phyloP scores from a whole-genome alignment of 352 stramenopile species.

The Pythium oligandrum region DNA sequence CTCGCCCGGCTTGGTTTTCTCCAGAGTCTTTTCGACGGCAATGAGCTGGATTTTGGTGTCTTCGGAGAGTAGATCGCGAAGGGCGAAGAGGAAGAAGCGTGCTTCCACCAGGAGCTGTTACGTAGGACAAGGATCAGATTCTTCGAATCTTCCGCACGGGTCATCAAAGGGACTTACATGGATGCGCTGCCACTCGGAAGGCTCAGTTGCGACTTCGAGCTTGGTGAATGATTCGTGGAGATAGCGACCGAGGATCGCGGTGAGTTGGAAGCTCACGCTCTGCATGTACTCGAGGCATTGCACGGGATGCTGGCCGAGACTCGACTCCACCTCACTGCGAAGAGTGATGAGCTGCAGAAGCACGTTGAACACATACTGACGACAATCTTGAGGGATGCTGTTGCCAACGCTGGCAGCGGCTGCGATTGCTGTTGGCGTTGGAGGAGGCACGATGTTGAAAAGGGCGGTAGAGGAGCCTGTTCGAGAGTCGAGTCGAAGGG shows the following conservation, averaged over 20 bases:
- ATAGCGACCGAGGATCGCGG: constrained; percentile 37
- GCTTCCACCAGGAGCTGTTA: constrained; percentile 66
- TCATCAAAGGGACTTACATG: constrained; percentile 36
- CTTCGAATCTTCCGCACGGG: neutral
- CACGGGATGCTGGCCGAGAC: constrained; percentile 38
- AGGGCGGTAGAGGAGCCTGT: constrained; percentile 16
- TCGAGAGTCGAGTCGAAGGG: constrained; percentile 20
- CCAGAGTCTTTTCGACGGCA: constrained; percentile 41
- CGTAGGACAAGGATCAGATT: neutral
- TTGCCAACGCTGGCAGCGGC: constrained; percentile 13
- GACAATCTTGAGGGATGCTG: constrained; percentile 42
- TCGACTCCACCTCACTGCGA: constrained; percentile 65
- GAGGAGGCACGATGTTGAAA: constrained; percentile 21
- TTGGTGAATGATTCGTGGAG: constrained; percentile 27
- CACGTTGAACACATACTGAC: constrained; percentile 81
- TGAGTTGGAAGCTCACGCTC: constrained; percentile 49
- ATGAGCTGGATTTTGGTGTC: constrained; percentile 48
- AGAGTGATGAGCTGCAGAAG: constrained; percentile 71
- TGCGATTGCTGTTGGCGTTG: constrained; percentile 13
- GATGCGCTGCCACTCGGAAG: constrained; percentile 48
- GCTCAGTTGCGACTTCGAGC: constrained; percentile 18
- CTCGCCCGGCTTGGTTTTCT: constrained; percentile 30
- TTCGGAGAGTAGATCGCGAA: constrained; percentile 48
- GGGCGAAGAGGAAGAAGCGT: constrained; percentile 59
- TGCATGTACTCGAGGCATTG: constrained; percentile 55